These are phyloP conservation scores for Rubroboletus satanas DNA, from an alignment of 768 basidiomycete genomes.

Conservation along the genomic window DNA sequence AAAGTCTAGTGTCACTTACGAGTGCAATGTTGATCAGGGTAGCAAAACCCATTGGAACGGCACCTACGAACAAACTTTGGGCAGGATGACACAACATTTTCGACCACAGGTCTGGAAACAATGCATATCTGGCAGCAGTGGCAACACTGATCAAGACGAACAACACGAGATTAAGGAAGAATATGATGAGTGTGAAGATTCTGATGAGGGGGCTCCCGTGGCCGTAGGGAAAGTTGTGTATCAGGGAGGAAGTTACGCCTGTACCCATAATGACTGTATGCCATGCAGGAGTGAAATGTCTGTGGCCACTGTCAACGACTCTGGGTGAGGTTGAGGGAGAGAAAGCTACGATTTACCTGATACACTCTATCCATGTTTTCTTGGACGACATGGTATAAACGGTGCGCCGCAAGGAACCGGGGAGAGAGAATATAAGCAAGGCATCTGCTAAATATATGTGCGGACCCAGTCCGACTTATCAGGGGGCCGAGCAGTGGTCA, in stretches of 20 bases:
- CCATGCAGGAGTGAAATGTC: conserved; percentile 48
- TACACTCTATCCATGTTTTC: conserved; percentile 37
- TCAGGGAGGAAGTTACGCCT: conserved; percentile 37
- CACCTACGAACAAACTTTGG: conserved; percentile 44
- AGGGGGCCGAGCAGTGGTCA: no score
- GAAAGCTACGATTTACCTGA: conserved; percentile 23
- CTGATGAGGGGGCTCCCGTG: conserved; percentile 31
- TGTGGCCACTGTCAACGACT: conserved; percentile 11
- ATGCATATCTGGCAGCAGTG: conserved; percentile 38
- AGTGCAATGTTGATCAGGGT: conserved; percentile 42
- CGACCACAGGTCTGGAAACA: conserved; percentile 42
- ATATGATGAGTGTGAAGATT: conserved; percentile 35
- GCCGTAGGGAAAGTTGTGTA: conserved; percentile 44
- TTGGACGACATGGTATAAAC: conserved; percentile 13
- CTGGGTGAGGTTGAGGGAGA: neutral
- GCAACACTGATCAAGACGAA: conserved; percentile 35
- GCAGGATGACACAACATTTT: conserved; percentile 44
- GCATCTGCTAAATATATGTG: neutral
- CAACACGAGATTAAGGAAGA: conserved; percentile 39
- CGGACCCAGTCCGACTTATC: no score
- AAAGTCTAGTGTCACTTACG: conserved; percentile 21
- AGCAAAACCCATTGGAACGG: conserved; percentile 42
- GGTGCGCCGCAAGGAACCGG: neutral
- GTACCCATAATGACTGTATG: conserved; percentile 48
- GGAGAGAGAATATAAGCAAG: neutral